Evolutionary conservation across 768 basidiomycete species (phyloP).

Genomic region (Boletus pseudopeckii): DNA sequence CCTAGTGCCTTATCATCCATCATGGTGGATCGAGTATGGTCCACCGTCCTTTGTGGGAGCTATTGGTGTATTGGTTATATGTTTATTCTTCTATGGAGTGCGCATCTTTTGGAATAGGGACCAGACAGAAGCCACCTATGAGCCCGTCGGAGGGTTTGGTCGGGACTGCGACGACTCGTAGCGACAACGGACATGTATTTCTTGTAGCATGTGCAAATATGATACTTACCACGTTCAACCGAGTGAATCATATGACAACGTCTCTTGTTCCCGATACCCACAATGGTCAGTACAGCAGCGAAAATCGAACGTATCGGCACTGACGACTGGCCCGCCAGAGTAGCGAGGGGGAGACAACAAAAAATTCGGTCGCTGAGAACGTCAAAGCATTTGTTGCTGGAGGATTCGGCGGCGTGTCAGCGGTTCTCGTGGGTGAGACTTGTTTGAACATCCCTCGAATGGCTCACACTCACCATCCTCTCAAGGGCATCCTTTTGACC

Average conservation of each 20-base stretch:
- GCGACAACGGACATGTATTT: slow-evolving; percentile 17
- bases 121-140: slow-evolving; percentile 83
- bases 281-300: slow-evolving; percentile 23
- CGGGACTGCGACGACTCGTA: slow-evolving; percentile 44
- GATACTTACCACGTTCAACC: not conserved
- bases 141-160: slow-evolving; percentile 81
- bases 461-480: slow-evolving; percentile 9
- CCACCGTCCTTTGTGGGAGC: slow-evolving; percentile 60
- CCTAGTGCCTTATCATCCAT: slow-evolving; percentile 80
- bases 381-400: slow-evolving; percentile 90
- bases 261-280: slow-evolving; percentile 13
- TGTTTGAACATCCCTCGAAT: not conserved
- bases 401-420: slow-evolving; percentile 85
- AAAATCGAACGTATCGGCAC: not conserved
- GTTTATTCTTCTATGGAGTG: slow-evolving; percentile 71
- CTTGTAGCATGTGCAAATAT: slow-evolving; percentile 8
- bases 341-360: slow-evolving; percentile 24
- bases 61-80: slow-evolving; percentile 58
- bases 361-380: slow-evolving; percentile 35
- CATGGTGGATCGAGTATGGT: slow-evolving; percentile 81
- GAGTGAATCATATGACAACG: slow-evolving; percentile 30
- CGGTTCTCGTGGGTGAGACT: slow-evolving; percentile 82
- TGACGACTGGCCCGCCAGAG: slow-evolving; percentile 21
- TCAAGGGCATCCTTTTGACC: slow-evolving; percentile 93
- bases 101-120: slow-evolving; percentile 68